phyloP scores from a whole-genome alignment of 768 basidiomycete genomes.

The Auriscalpium orientale region DNA sequence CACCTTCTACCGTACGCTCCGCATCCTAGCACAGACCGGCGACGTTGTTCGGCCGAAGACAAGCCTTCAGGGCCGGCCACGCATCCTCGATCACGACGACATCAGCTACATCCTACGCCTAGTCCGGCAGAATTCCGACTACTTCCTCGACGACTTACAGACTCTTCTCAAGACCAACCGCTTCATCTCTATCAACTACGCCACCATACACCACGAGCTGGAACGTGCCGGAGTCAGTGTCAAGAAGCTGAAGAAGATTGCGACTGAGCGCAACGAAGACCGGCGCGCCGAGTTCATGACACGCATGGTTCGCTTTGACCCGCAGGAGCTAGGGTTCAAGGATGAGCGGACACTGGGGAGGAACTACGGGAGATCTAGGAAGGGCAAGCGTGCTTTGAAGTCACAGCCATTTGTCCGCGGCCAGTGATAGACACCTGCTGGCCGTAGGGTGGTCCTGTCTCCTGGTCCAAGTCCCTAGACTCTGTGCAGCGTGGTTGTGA shows the following conservation, averaged over 20 bases:
- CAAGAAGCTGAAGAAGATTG: slow-evolving; percentile 28
- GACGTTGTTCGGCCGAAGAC: too few relatives aligned
- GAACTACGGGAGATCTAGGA: not conserved
- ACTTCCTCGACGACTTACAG: too few relatives aligned
- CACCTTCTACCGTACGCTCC: too few relatives aligned
- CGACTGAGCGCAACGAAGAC: slow-evolving; percentile 23
- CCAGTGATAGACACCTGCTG: not conserved
- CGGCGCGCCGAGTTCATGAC: slow-evolving; percentile 19
- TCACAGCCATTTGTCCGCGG: not conserved
- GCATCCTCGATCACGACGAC: not conserved
- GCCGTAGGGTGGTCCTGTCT: too few relatives aligned
- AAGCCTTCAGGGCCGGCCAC: not conserved
- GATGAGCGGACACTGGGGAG: slow-evolving; percentile 17
- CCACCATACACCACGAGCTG: slow-evolving; percentile 26
- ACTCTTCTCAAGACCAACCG: slow-evolving; percentile 18
- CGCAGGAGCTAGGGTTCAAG: slow-evolving; percentile 28
- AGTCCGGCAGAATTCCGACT: slow-evolving; percentile 10
- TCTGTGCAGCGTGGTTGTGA: too few relatives aligned
- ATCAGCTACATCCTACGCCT: slow-evolving; percentile 3
- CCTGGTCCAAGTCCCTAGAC: too few relatives aligned
- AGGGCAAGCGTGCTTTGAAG: not conserved
- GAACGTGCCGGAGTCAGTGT: slow-evolving; percentile 17
- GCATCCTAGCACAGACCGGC: too few relatives aligned
- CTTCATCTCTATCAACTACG: slow-evolving; percentile 28
- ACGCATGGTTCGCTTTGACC: slow-evolving; percentile 22